Percentiles rank a stretch among this genome's conserved stretches.
Conservation (phyloP, 805 yeast genomes). For the Teunomyces stri region DNA sequence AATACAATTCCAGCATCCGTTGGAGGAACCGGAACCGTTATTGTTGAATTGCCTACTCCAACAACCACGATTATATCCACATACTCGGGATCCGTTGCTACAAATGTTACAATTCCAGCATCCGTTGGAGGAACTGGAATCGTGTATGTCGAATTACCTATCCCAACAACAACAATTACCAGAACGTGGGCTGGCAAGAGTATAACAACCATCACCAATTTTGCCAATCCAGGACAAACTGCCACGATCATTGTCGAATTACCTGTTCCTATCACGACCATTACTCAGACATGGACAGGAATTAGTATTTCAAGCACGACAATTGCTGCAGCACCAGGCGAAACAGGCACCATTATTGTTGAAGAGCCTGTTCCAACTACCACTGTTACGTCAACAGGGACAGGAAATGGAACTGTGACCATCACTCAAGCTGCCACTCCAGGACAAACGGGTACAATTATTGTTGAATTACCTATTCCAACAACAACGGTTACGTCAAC, state of each 20-base stretch:
- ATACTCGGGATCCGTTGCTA: no score
- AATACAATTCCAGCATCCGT: not conserved
- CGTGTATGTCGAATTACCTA: no score
- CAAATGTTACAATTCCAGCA: no score
- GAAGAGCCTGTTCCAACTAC: not conserved
- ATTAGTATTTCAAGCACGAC: not conserved
- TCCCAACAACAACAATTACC: not conserved
- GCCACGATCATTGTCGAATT: no score
- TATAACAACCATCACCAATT: no score
- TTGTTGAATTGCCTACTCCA: constrained; percentile 12
- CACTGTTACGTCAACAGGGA: not conserved
- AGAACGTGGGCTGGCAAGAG: no score
- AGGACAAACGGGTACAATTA: constrained; percentile 12
- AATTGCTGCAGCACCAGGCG: constrained; percentile 2
- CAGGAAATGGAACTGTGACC: constrained; percentile 4
- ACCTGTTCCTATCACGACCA: constrained; percentile 11
- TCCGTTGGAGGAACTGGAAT: no score
- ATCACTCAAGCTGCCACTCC: constrained; percentile 9
- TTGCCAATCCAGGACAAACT: no score
- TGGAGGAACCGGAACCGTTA: constrained; percentile 14
- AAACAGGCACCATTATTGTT: constrained; percentile 9
- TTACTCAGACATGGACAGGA: constrained; percentile 15
- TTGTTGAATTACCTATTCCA: constrained; percentile 14
- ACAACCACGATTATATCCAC: constrained; percentile 7
- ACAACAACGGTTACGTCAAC: constrained; percentile 7